Percentiles rank a stretch among this genome's conserved stretches.
These are phyloP conservation scores for Moesziomyces sp. DNA, from an alignment of 1,284 basidiomycete species.

Conservation along the genomic window DNA sequence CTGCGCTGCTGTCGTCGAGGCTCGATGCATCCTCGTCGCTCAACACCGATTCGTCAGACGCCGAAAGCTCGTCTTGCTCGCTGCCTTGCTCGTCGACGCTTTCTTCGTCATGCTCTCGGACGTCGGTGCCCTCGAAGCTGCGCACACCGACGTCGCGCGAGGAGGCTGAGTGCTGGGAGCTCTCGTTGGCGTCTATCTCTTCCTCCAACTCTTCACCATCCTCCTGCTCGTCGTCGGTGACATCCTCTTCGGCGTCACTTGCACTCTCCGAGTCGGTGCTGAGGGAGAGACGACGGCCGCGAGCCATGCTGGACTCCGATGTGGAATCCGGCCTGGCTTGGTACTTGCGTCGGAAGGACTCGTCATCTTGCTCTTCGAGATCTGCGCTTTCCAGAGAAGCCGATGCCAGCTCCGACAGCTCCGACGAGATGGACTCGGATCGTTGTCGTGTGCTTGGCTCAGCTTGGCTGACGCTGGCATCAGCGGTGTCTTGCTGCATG, in stretches of 20 bases:
- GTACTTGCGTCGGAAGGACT: conserved; percentile 7
- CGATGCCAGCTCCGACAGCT: conserved; percentile 2
- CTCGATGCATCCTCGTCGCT: no score
- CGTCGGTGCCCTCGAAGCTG: conserved; percentile 3
- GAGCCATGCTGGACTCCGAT: conserved; percentile 1
- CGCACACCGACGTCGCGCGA: conserved; percentile 4
- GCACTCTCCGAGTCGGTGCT: conserved; percentile 23
- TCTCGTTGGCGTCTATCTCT: conserved; percentile 3
- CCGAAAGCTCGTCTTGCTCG: conserved; percentile 1
- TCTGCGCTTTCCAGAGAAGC: background rate
- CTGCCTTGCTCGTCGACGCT: conserved; percentile 4
- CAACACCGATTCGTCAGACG: background rate
- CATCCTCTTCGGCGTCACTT: conserved; percentile 5
- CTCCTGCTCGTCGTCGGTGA: background rate
- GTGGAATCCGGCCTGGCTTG: conserved; percentile 7
- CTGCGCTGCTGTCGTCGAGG: background rate
- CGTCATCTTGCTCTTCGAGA: conserved; percentile 10
- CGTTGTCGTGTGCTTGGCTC: conserved; percentile 2
- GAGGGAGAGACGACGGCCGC: conserved; percentile 14
- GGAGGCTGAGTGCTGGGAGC: conserved; percentile 4
- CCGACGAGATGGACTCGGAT: conserved; percentile 8
- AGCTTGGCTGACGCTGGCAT: background rate
- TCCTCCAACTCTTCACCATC: conserved; percentile 2
- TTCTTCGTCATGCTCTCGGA: conserved; percentile 4
- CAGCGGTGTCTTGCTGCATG: conserved; percentile 3